Evolutionary conservation across 805 yeast species (phyloP).

Genomic region (Starmera amethionina): DNA sequence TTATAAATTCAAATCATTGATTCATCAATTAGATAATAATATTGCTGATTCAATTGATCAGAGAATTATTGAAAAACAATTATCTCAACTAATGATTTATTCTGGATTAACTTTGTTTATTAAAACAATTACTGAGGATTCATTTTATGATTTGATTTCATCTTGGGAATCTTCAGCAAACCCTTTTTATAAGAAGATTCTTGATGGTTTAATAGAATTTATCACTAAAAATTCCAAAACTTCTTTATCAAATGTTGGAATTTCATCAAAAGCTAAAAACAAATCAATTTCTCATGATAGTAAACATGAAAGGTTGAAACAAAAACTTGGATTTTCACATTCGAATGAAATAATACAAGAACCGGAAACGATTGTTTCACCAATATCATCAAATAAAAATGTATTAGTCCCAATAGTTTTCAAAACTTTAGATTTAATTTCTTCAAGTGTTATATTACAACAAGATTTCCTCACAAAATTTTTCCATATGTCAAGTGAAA

Average conservation of each 20-base stretch:
- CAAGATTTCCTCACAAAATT: constrained; percentile 31
- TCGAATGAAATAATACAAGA: constrained; percentile 3
- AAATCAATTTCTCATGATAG: constrained; percentile 1
- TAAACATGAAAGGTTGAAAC: constrained; percentile 10
- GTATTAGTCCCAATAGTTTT: constrained; percentile 2
- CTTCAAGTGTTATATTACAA: constrained; percentile 25
- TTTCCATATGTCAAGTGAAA: constrained; percentile 29
- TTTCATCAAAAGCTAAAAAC: constrained; percentile 3
- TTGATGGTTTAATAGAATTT: constrained; percentile 19
- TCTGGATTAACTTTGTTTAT: constrained; percentile 46
- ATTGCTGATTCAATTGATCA: constrained; percentile 17
- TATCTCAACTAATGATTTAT: constrained; percentile 32
- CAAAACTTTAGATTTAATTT: constrained; percentile 21
- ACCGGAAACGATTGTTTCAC: neutral
- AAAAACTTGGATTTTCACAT: constrained; percentile 11
- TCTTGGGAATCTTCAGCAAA: constrained; percentile 29
- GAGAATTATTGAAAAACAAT: constrained; percentile 4
- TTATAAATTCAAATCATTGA: constrained; percentile 29
- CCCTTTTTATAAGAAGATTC: constrained; percentile 24
- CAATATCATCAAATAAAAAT: neutral
- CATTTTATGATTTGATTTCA: constrained; percentile 33
- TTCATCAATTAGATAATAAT: constrained; percentile 20
- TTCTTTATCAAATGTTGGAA: constrained; percentile 8
- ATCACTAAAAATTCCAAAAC: constrained; percentile 13
- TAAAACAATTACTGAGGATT: constrained; percentile 41